Evolutionary conservation across 1,284 basidiomycete species (phyloP).

Genomic region (Bjerkandera adusta): DNA sequence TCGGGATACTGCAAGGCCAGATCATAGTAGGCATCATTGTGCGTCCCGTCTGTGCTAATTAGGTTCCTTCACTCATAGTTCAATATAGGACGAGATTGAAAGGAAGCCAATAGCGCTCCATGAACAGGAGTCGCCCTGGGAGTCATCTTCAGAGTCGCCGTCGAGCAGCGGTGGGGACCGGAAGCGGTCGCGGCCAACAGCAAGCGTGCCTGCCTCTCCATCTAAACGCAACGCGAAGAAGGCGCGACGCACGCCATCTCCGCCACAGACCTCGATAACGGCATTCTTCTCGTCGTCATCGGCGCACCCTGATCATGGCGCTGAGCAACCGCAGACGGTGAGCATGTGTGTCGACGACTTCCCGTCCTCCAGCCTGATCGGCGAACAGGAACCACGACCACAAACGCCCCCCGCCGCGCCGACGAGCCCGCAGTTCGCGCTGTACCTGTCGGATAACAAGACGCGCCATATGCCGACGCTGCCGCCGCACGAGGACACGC

Average conservation of each 20-base stretch:
- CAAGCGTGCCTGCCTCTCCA: slow-evolving; percentile 5
- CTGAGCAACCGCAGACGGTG: not conserved
- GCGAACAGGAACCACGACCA: not conserved
- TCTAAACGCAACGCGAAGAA: slow-evolving; percentile 10
- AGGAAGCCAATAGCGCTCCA: slow-evolving; percentile 23
- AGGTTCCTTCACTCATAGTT: not conserved
- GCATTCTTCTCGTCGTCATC: slow-evolving; percentile 7
- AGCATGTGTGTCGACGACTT: not conserved
- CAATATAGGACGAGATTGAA: slow-evolving; percentile 48
- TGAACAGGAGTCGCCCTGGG: too few species aligned
- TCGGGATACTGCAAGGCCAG: slow-evolving; percentile 58
- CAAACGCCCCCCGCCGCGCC: not conserved
- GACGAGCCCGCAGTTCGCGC: slow-evolving; percentile 30
- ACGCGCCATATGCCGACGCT: slow-evolving; percentile 56
- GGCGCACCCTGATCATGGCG: not conserved
- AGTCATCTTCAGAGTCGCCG: not conserved
- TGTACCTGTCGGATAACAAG: slow-evolving; percentile 76
- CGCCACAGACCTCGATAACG: slow-evolving; percentile 6
- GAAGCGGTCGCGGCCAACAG: not conserved
- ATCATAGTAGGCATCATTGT: slow-evolving; percentile 69
- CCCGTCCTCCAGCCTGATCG: not conserved
- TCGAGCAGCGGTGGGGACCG: not conserved
- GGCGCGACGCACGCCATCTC: not conserved
- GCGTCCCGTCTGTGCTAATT: slow-evolving; percentile 19
- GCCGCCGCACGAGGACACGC: slow-evolving; percentile 61